A percentile compares a stretch with the other conserved stretches of the same genome.
Evolutionary conservation across 352 stramenopile species (phyloP).

Genomic region (Globisporangium emineosum): DNA sequence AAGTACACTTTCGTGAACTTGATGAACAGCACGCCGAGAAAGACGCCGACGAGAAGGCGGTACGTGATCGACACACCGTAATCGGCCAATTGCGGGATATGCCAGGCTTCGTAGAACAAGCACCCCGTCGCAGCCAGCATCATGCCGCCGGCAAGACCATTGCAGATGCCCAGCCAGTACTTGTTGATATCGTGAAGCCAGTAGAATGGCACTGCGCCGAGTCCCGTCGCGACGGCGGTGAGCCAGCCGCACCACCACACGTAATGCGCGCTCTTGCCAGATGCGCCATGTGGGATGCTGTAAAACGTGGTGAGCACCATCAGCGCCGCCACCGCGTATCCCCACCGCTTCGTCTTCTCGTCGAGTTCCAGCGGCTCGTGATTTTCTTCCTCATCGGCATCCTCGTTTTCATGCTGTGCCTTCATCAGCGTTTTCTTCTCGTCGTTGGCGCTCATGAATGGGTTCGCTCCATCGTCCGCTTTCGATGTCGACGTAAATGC

Average conservation of each 20-base stretch:
- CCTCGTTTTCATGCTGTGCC: not conserved
- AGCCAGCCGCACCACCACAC: conserved; percentile 99
- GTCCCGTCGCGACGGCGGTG: conserved; percentile 93
- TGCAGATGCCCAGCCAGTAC: conserved; percentile 94
- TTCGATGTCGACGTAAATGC: not conserved
- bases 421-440: conserved; percentile 20
- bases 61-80: conserved; percentile 69
- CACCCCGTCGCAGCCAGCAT: conserved; percentile 96
- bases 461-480: not conserved
- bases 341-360: conserved; percentile 24
- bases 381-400: conserved; percentile 14
- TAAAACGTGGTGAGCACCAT: conserved; percentile 69
- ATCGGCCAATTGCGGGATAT: conserved; percentile 65
- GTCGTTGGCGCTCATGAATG: conserved; percentile 6
- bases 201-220: conserved; percentile 94
- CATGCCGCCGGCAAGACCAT: conserved; percentile 96
- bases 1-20: conserved; percentile 94
- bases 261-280: conserved; percentile 72
- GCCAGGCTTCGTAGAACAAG: conserved; percentile 93
- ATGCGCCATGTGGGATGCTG: conserved; percentile 40
- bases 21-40: conserved; percentile 96
- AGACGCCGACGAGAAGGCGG: conserved; percentile 85
- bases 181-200: conserved; percentile 92
- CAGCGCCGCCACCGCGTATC: conserved; percentile 42
- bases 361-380: conserved; percentile 22